phyloP scores from a whole-genome alignment of 2,329 filamentous ascomycete genomes.

The Curvularia spicifera region DNA sequence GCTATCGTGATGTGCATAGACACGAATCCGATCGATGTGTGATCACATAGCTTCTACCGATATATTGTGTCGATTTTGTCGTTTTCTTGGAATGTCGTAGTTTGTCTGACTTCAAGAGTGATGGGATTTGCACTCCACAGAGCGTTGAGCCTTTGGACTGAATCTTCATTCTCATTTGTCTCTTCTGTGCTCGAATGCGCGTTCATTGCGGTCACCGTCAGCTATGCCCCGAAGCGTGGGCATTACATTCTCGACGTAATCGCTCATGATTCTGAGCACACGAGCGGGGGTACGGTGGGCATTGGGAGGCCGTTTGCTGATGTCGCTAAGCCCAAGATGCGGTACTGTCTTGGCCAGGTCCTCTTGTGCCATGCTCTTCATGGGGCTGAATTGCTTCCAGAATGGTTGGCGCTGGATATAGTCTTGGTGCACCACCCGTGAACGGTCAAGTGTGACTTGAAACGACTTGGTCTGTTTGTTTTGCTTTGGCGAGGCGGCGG shows the following conservation, averaged over 20 bases:
- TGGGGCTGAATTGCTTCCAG: constrained; percentile 43
- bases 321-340: constrained; percentile 50
- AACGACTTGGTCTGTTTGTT: constrained; percentile 45
- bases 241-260: constrained; percentile 34
- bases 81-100: not conserved
- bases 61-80: not conserved
- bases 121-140: not conserved
- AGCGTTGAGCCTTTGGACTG: not conserved
- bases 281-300: constrained; percentile 42
- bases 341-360: constrained; percentile 52
- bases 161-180: constrained; percentile 16
- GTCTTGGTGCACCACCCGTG: constrained; percentile 51
- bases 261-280: constrained; percentile 35
- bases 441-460: constrained; percentile 50
- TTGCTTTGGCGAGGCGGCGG: constrained; percentile 9
- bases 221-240: constrained; percentile 43
- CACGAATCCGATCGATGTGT: not conserved
- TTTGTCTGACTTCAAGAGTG: not conserved
- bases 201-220: constrained; percentile 28
- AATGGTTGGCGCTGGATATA: constrained; percentile 48
- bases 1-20: not conserved
- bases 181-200: constrained; percentile 2
- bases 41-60: not conserved
- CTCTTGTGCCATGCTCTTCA: constrained; percentile 43
- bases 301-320: constrained; percentile 45